A percentile compares a stretch with the other conserved stretches of the same genome.
Evolutionary conservation across 2,329 filamentous ascomycete species (phyloP).

Genomic region (Aspergillus quadrilineatus): DNA sequence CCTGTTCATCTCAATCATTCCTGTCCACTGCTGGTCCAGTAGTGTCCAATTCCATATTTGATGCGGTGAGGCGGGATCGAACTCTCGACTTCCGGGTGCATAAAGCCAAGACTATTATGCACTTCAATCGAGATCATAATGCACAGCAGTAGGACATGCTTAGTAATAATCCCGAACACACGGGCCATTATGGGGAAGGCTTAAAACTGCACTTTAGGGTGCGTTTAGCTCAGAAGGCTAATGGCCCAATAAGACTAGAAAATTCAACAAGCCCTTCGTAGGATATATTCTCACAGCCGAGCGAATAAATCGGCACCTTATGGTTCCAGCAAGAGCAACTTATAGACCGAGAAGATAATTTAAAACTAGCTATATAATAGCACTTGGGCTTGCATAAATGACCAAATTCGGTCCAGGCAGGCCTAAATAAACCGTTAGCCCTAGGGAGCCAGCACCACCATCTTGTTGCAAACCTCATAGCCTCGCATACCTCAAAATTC

Average conservation of each 20-base stretch:
- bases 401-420: background rate
- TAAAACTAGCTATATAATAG: background rate
- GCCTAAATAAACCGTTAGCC: background rate
- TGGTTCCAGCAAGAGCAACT: background rate
- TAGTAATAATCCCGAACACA: no score
- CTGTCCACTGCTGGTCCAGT: background rate
- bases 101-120: background rate
- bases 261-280: background rate
- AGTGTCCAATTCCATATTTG: background rate
- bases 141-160: no score
- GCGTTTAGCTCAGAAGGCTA: no score
- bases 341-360: background rate
- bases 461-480: background rate
- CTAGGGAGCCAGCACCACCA: background rate
- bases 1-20: background rate
- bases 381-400: background rate
- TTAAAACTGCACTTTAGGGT: no score
- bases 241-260: no score
- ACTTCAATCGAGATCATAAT: no score
- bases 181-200: no score
- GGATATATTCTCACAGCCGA: background rate
- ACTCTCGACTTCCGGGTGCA: background rate
- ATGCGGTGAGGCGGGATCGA: background rate
- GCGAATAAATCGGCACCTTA: background rate
- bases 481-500: background rate